Percentiles rank a stretch among this genome's conserved stretches.
phyloP scores from a whole-genome alignment of 208 protist genomes.

The Leishmania turanica region DNA sequence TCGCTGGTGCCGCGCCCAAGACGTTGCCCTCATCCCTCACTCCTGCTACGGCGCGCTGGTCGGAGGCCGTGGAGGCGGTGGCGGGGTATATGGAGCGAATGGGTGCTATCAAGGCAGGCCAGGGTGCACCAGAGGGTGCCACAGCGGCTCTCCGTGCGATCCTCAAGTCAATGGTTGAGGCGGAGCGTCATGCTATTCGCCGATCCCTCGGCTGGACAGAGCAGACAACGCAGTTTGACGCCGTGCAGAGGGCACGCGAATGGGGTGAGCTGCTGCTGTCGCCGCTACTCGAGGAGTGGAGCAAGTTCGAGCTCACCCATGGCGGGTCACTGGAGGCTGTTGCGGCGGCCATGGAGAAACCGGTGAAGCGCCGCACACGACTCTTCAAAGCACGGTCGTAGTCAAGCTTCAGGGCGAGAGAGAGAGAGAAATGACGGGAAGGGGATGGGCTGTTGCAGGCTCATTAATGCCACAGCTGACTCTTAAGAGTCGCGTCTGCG shows the following conservation, averaged over 20 bases:
- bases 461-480: neutral
- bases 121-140: neutral
- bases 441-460: neutral
- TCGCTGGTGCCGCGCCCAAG: constrained; percentile 30
- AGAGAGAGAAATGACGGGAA: neutral
- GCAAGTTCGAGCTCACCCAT: constrained; percentile 70
- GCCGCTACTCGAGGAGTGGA: constrained; percentile 70
- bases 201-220: constrained; percentile 43
- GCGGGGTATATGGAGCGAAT: constrained; percentile 39
- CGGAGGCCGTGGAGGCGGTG: constrained; percentile 70
- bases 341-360: constrained; percentile 39
- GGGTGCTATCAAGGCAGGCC: neutral
- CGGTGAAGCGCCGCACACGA: constrained; percentile 63
- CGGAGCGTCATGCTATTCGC: constrained; percentile 45
- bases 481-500: neutral
- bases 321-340: constrained; percentile 59
- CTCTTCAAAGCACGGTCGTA: constrained; percentile 53
- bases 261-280: constrained; percentile 71
- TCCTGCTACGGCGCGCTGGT: constrained; percentile 68
- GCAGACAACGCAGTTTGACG: constrained; percentile 55
- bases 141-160: constrained; percentile 39
- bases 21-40: constrained; percentile 48
- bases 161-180: constrained; percentile 58
- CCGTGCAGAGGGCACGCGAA: constrained; percentile 43
- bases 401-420: neutral